Conservation (phyloP, 2,329 filamentous ascomycete species). For the Fusarium sp. region DNA sequence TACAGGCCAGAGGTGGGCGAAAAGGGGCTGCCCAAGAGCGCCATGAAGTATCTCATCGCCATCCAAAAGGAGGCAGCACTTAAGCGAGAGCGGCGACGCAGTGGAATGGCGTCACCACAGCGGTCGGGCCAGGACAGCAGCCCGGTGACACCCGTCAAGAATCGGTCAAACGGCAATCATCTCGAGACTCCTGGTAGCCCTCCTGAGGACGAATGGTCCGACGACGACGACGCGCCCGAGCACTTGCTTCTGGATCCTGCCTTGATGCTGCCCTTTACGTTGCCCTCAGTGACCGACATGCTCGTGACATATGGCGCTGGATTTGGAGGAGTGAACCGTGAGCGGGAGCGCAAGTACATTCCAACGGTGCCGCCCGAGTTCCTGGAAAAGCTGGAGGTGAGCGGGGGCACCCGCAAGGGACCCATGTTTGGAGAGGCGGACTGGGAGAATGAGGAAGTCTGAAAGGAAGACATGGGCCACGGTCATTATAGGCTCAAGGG, state of each 20-base stretch:
- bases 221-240: slow-evolving; percentile 77
- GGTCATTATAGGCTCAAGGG: slow-evolving; percentile 4
- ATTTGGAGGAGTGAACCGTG: slow-evolving; percentile 91
- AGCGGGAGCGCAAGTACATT: slow-evolving; percentile 94
- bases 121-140: slow-evolving; percentile 51
- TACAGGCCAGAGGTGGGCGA: slow-evolving; percentile 96
- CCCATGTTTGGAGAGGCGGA: slow-evolving; percentile 73
- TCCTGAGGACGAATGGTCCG: slow-evolving; percentile 51
- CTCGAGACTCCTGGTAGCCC: slow-evolving; percentile 55
- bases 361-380: slow-evolving; percentile 96
- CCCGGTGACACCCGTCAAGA: slow-evolving; percentile 59
- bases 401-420: slow-evolving; percentile 58
- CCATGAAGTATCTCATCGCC: slow-evolving; percentile 85
- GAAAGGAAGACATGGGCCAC: slow-evolving; percentile 19
- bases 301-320: slow-evolving; percentile 93
- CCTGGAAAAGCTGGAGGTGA: slow-evolving; percentile 82
- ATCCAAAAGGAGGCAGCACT: slow-evolving; percentile 80
- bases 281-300: slow-evolving; percentile 98
- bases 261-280: slow-evolving; percentile 92
- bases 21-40: slow-evolving; percentile 88
- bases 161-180: slow-evolving; percentile 56
- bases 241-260: slow-evolving; percentile 88
- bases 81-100: slow-evolving; percentile 66
- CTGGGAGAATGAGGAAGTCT: slow-evolving; percentile 75
- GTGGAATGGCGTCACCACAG: slow-evolving; percentile 58